phyloP scores from a whole-genome alignment of 768 basidiomycete species.

The Amyloporia xantha region DNA sequence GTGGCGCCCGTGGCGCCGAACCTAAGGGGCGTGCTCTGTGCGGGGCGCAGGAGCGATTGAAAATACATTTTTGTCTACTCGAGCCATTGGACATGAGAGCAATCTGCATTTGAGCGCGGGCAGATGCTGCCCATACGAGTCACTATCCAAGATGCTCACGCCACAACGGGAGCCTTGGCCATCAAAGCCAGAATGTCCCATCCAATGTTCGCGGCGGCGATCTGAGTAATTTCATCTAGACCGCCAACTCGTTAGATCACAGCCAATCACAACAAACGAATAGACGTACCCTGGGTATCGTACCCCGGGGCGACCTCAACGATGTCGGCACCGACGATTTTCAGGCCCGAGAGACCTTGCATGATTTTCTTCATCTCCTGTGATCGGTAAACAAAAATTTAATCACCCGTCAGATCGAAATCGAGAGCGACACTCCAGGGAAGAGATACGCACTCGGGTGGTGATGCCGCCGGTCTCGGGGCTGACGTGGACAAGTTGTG shows the following conservation, averaged over 20 bases:
- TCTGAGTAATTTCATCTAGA: slow-evolving; percentile 27
- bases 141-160: too few species aligned
- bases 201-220: slow-evolving; percentile 28
- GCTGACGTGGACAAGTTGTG: slow-evolving; percentile 5
- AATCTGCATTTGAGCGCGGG: too few species aligned
- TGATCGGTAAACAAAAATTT: slow-evolving; percentile 10
- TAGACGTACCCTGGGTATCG: slow-evolving; percentile 20
- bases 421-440: background rate
- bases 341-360: slow-evolving; percentile 27
- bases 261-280: background rate
- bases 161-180: slow-evolving; percentile 24
- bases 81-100: too few species aligned
- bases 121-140: too few species aligned
- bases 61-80: too few species aligned
- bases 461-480: slow-evolving; percentile 30
- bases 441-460: slow-evolving; percentile 18
- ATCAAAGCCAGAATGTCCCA: slow-evolving; percentile 27
- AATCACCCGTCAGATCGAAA: too few species aligned
- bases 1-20: too few species aligned
- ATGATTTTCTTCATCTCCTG: slow-evolving; percentile 32
- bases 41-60: too few species aligned
- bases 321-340: slow-evolving; percentile 31
- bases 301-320: slow-evolving; percentile 23
- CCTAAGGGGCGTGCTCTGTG: too few species aligned
- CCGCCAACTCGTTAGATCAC: background rate